Conservation (phyloP, 805 yeast species). For the Zygosaccharomyces pseudorouxii region DNA sequence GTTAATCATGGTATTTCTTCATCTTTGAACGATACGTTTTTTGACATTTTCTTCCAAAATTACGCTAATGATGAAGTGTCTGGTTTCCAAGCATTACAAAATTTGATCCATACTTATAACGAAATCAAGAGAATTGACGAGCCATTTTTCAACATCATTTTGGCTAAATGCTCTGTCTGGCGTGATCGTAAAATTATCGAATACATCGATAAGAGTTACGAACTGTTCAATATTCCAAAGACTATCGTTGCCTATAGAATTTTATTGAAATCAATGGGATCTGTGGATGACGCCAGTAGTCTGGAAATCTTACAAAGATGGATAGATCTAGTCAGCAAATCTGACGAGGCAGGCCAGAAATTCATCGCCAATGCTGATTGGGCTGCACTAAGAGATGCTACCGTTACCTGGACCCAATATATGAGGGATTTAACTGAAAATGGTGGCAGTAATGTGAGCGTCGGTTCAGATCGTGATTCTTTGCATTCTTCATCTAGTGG, state of each 20-base stretch:
- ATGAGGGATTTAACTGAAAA: constrained; percentile 8
- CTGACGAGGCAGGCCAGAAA: constrained; percentile 48
- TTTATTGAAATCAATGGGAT: constrained; percentile 65
- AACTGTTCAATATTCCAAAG: constrained; percentile 50
- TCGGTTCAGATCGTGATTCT: background rate
- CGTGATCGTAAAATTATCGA: constrained; percentile 59
- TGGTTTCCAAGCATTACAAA: constrained; percentile 54
- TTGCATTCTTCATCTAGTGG: constrained; percentile 9
- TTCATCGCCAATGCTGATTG: constrained; percentile 81
- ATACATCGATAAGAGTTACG: constrained; percentile 57
- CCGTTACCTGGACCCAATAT: constrained; percentile 40
- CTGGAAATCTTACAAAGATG: constrained; percentile 54
- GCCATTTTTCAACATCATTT: constrained; percentile 73
- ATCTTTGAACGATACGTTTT: constrained; percentile 63
- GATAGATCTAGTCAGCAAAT: constrained; percentile 48
- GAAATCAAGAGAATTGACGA: constrained; percentile 62
- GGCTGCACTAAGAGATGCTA: constrained; percentile 78
- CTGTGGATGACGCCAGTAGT: constrained; percentile 47
- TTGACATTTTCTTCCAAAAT: constrained; percentile 60
- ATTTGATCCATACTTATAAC: constrained; percentile 52
- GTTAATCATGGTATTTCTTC: constrained; percentile 67
- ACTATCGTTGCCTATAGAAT: constrained; percentile 72
- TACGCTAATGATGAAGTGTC: constrained; percentile 46
- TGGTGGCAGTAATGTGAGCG: background rate
- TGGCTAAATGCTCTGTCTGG: constrained; percentile 66